Conservation (phyloP, 441 rosid species). For the Gossypium aridum region DNA sequence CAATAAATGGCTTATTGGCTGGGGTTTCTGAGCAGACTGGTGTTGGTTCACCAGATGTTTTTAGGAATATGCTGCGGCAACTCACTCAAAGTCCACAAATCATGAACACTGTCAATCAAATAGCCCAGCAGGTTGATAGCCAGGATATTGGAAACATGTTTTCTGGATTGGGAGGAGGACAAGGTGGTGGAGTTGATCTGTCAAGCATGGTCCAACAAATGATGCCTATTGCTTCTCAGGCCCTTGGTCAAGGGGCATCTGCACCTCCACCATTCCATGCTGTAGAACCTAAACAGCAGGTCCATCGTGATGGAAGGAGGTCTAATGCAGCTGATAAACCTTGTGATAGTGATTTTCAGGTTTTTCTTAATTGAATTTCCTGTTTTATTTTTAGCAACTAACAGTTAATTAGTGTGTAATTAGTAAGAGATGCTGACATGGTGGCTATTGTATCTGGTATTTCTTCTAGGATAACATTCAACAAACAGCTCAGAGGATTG, state of each 20-base stretch:
- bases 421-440: not conserved
- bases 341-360: slow-evolving; percentile 41
- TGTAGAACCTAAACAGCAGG: slow-evolving; percentile 27
- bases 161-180: slow-evolving; percentile 54
- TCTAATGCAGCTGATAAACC: slow-evolving; percentile 18
- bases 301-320: slow-evolving; percentile 20
- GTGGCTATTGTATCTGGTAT: not conserved
- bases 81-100: slow-evolving; percentile 78
- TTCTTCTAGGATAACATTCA: slow-evolving; percentile 40
- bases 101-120: slow-evolving; percentile 77
- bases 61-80: slow-evolving; percentile 83
- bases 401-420: not conserved
- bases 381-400: not conserved
- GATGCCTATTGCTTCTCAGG: slow-evolving; percentile 96
- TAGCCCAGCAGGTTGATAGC: slow-evolving; percentile 83
- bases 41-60: slow-evolving; percentile 66
- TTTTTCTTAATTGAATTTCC: slow-evolving; percentile 15
- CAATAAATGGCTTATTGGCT: slow-evolving; percentile 58
- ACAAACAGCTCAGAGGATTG: slow-evolving; percentile 50
- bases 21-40: slow-evolving; percentile 80
- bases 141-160: slow-evolving; percentile 74
- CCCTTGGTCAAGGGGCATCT: slow-evolving; percentile 47
- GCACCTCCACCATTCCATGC: slow-evolving; percentile 11
- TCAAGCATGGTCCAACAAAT: slow-evolving; percentile 86
- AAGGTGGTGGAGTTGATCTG: slow-evolving; percentile 65